A percentile compares a stretch with the other conserved stretches of the same genome.
These are phyloP conservation scores for Pythium aphanidermatum DNA, from an alignment of 352 stramenopile species.

Conservation along the genomic window DNA sequence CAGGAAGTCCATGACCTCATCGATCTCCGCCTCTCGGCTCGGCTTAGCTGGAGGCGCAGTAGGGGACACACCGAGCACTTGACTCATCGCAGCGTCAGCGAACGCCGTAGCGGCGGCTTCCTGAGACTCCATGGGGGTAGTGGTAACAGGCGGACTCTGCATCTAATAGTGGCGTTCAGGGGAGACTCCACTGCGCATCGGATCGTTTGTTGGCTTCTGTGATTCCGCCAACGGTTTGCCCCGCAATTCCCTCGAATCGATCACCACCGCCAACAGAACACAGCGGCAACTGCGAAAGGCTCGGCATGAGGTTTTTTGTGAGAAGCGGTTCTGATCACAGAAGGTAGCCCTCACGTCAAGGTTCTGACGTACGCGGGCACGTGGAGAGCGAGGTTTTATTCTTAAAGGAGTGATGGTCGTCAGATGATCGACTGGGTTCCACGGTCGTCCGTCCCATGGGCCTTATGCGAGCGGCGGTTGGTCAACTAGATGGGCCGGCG, in stretches of 20 bases:
- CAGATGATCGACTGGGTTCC: conserved; percentile 17
- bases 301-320: conserved; percentile 10
- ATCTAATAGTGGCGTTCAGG: no score
- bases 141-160: no score
- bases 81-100: conserved; percentile 2
- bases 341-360: conserved; percentile 4
- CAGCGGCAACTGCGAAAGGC: not conserved
- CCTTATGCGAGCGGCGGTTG: conserved; percentile 6
- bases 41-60: not conserved
- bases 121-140: no score
- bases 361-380: conserved; percentile 16
- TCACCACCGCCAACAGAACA: conserved; percentile 10
- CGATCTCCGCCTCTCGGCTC: conserved; percentile 65
- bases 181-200: no score
- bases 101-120: conserved; percentile 6
- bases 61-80: conserved; percentile 3
- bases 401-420: conserved; percentile 15
- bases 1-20: conserved; percentile 86
- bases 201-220: conserved; percentile 1
- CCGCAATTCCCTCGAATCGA: not conserved
- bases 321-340: conserved; percentile 7
- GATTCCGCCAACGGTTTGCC: conserved; percentile 6
- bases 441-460: conserved; percentile 14
- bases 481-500: conserved; percentile 3
- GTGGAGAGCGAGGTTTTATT: not conserved